A percentile compares a stretch with the other conserved stretches of the same genome.
Conservation (phyloP, 1,139 yeast genomes). For the Zygosaccharomyces pseudobailii region DNA sequence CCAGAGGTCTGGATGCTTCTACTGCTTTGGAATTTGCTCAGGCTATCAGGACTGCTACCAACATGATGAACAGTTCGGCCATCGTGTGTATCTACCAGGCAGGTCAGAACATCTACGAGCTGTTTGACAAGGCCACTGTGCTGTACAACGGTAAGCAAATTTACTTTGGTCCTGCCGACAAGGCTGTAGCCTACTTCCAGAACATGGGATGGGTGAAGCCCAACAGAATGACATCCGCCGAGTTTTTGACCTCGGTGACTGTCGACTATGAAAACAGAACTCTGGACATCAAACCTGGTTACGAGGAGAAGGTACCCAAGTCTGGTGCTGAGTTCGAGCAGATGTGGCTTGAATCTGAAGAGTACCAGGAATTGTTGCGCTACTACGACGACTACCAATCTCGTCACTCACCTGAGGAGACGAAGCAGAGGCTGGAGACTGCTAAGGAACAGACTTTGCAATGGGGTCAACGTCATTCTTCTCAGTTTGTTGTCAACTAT, state of each 20-base stretch:
- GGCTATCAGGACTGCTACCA: constrained; percentile 58
- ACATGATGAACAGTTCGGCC: constrained; percentile 51
- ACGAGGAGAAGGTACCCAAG: constrained; percentile 49
- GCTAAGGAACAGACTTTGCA: constrained; percentile 44
- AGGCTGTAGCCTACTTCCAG: constrained; percentile 53
- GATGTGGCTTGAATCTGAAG: constrained; percentile 51
- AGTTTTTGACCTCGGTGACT: constrained; percentile 63
- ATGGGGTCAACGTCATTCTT: constrained; percentile 40
- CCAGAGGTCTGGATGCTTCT: constrained; percentile 72
- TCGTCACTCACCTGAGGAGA: constrained; percentile 38
- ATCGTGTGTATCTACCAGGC: constrained; percentile 64
- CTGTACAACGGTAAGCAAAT: constrained; percentile 56
- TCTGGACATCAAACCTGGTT: constrained; percentile 47
- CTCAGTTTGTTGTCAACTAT: constrained; percentile 46
- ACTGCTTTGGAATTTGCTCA: constrained; percentile 64
- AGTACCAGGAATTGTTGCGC: constrained; percentile 39
- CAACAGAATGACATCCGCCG: constrained; percentile 59
- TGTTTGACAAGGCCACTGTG: constrained; percentile 62
- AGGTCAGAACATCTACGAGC: constrained; percentile 58
- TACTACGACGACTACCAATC: constrained; percentile 43
- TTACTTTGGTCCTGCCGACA: constrained; percentile 51
- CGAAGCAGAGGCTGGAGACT: constrained; percentile 39
- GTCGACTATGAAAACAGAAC: constrained; percentile 34
- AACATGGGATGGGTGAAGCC: constrained; percentile 61
- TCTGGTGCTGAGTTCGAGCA: constrained; percentile 54